Base-by-base conservation (phyloP, 129 eudicot species). In the Smallanthus sonchifolius region DNA sequence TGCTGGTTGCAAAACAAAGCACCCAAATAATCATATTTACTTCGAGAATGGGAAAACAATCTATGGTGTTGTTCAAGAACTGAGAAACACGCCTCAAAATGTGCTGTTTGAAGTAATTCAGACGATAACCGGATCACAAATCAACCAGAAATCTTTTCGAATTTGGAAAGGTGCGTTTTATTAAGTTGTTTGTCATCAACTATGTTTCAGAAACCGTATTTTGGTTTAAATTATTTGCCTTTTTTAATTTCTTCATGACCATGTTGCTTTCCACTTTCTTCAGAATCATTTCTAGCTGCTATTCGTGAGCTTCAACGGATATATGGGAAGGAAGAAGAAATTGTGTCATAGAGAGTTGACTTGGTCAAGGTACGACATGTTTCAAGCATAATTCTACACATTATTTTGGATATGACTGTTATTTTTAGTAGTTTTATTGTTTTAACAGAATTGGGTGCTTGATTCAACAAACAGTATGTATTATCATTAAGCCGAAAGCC, bases 11-110 rank as follows among this genome's bases (percentile, higher is more conserved):
- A 87, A 87, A 82, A 84, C 92, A 55, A 87, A 87, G 69, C 92
- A 87, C 75, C 92, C 92, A 64, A 87, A 87, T 72, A 87, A 87
- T 87, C 92, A 87, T 82, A 87, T 87, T 52, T 87, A 87, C 79
- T 84, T 84, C 17, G 88, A 84, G 66, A 87, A 84, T n/a, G 92
- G 92, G 71, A 87, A 87, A 67, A 87, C 92, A 52, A 73, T 87
- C 45, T 87, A 84, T 70, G 92, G 88, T 7, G 80, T 84, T 72
- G 92, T 87, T 75, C 92, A 87, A 77, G 92, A 87, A 77, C 86
- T 87, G 51, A 84, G 86, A 60, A 87, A 77, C 69, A 87, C 92
- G 0, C 88, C 92, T 63, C 88, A 84, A 73, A 79, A 65, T 79
- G 63, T 84, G 86, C 37, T 87, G 83, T 87, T 87, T 73, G 88